Conservation (phyloP, 2,329 filamentous ascomycete species). For the Pseudopyrenochaeta lycopersici region DNA sequence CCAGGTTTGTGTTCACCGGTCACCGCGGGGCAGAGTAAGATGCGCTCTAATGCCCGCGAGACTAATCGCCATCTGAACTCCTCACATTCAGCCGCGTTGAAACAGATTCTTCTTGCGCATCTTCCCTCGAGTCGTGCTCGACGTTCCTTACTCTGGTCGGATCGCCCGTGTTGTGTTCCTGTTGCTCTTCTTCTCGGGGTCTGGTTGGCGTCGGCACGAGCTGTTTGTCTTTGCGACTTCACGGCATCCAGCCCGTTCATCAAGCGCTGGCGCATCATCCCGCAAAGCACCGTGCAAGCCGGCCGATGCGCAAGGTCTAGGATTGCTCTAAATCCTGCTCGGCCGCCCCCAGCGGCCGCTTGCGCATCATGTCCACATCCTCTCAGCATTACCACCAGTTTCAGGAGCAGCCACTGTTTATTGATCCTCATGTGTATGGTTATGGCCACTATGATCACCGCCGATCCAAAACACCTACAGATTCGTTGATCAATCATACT, state of each 20-base stretch:
- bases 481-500: constrained; percentile 45
- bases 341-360: constrained; percentile 27
- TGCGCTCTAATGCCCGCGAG: constrained; percentile 32
- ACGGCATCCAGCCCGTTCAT: constrained; percentile 33
- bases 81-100: constrained; percentile 37
- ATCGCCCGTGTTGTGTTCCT: constrained; percentile 28
- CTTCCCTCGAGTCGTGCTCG: constrained; percentile 40
- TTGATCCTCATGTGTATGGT: constrained; percentile 28
- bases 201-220: constrained; percentile 28
- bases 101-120: constrained; percentile 39
- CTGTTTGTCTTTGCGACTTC: constrained; percentile 25
- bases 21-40: constrained; percentile 44
- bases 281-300: constrained; percentile 38
- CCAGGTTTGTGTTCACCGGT: constrained; percentile 45
- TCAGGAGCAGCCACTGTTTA: constrained; percentile 29
- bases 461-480: constrained; percentile 46
- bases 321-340: constrained; percentile 25
- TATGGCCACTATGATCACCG: constrained; percentile 34
- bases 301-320: constrained; percentile 35
- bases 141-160: constrained; percentile 34
- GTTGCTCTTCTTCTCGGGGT: constrained; percentile 27
- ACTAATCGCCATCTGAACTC: constrained; percentile 33
- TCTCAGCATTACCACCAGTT: constrained; percentile 29
- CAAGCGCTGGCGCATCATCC: constrained; percentile 31
- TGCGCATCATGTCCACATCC: constrained; percentile 43